A percentile compares a stretch with the other conserved stretches of the same genome.
These are phyloP conservation scores for Fusarium foetens DNA, from an alignment of 2,329 filamentous ascomycete species.

Conservation along the genomic window DNA sequence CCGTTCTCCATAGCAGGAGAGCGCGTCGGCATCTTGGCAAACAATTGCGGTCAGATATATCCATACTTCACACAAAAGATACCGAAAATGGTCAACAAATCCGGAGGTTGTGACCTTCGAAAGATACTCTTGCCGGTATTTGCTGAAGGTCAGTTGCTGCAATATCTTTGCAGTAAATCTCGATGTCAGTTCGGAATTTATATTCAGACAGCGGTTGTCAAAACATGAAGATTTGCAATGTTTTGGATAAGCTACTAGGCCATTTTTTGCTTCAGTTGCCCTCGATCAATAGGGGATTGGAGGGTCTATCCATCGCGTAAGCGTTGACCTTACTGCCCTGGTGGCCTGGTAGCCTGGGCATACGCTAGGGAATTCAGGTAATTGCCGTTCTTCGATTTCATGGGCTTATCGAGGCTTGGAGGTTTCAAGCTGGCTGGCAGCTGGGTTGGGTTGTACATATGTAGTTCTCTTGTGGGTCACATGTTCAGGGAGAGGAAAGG, in stretches of 20 bases:
- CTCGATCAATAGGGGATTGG: not conserved
- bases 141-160: not conserved
- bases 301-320: constrained; percentile 11
- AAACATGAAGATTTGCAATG: not conserved
- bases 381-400: constrained; percentile 4
- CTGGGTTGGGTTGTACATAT: not conserved
- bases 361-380: constrained; percentile 9
- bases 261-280: constrained; percentile 12
- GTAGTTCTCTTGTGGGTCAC: constrained; percentile 12
- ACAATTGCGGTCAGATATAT: not conserved
- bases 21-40: constrained; percentile 4
- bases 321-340: not conserved
- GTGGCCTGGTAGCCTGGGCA: not conserved
- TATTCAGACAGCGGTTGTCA: not conserved
- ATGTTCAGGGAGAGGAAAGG: not conserved
- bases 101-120: not conserved
- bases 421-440: not conserved
- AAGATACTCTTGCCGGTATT: not conserved
- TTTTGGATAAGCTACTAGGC: not conserved
- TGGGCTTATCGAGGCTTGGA: constrained; percentile 11
- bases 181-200: not conserved
- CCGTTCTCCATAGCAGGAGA: constrained; percentile 8
- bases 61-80: not conserved
- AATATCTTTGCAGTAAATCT: not conserved
- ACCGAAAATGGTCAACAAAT: not conserved